Evolutionary conservation across 306 rosid genomes (phyloP).

Genomic region (Arachis stenosperma): DNA sequence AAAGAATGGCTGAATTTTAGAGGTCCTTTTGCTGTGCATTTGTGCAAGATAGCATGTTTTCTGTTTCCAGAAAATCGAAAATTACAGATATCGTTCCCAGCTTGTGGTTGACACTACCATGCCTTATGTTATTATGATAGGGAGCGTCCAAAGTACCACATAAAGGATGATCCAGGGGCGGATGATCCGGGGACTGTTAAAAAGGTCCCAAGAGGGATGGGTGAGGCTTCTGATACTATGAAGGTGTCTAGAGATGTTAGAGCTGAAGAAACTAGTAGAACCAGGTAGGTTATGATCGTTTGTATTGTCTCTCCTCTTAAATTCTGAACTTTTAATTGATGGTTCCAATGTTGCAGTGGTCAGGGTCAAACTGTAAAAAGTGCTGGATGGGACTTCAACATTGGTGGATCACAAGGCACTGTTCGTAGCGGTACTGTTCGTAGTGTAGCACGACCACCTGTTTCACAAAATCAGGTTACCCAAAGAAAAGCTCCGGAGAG

Average conservation of each 20-base stretch:
- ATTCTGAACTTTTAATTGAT: slow-evolving; percentile 40
- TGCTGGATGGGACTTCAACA: slow-evolving; percentile 98
- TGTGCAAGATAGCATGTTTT: slow-evolving; percentile 16
- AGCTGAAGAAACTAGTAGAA: slow-evolving; percentile 64
- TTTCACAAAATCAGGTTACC: slow-evolving; percentile 52
- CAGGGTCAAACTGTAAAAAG: slow-evolving; percentile 73
- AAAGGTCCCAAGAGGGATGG: slow-evolving; percentile 61
- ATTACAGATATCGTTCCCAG: slow-evolving; percentile 22
- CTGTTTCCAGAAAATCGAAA: slow-evolving; percentile 33
- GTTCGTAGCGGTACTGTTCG: slow-evolving; percentile 63
- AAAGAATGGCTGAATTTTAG: not conserved
- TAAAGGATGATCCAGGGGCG: slow-evolving; percentile 68
- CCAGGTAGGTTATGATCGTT: slow-evolving; percentile 64
- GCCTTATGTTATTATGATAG: slow-evolving; percentile 55
- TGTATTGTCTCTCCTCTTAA: slow-evolving; percentile 31
- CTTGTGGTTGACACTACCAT: slow-evolving; percentile 45
- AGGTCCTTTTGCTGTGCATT: slow-evolving; percentile 23
- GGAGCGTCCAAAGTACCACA: slow-evolving; percentile 86
- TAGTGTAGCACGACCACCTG: slow-evolving; percentile 82
- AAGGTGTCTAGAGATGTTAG: slow-evolving; percentile 62
- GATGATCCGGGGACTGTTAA: slow-evolving; percentile 43
- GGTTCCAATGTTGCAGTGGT: slow-evolving; percentile 63
- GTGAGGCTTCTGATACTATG: slow-evolving; percentile 75
- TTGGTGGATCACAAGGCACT: slow-evolving; percentile 77
- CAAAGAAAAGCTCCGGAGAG: slow-evolving; percentile 65